A percentile compares a stretch with the other conserved stretches of the same genome.
These are phyloP conservation scores for Pseudovirgaria hyperparasitica DNA, from an alignment of 2,329 filamentous ascomycete species.

Conservation along the genomic window DNA sequence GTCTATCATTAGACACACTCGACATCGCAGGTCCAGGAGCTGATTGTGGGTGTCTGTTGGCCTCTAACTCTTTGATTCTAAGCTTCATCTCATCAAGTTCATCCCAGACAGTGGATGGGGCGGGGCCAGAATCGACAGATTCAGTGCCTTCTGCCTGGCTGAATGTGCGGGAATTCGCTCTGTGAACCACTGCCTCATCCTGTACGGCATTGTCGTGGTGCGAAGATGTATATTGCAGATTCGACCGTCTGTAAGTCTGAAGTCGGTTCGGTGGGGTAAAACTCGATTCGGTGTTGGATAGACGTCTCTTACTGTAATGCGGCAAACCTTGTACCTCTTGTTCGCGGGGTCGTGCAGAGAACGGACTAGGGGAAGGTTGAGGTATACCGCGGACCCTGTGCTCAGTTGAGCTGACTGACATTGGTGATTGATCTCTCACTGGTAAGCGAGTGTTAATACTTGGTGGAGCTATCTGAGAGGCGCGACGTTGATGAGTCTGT, in stretches of 20 bases:
- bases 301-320: conserved; percentile 14
- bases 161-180: conserved; percentile 3
- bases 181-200: conserved; percentile 15
- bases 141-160: conserved; percentile 44
- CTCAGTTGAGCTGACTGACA: neutral
- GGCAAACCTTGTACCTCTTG: conserved; percentile 20
- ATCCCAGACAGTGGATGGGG: conserved; percentile 92
- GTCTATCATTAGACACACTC: conserved; percentile 65
- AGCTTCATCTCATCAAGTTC: conserved; percentile 93
- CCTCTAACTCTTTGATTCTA: conserved; percentile 76
- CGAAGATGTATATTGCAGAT: conserved; percentile 21
- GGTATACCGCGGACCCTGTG: no score
- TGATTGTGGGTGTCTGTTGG: conserved; percentile 75
- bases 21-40: conserved; percentile 60
- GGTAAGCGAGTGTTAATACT: neutral
- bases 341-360: conserved; percentile 11
- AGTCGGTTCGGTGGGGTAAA: conserved; percentile 21
- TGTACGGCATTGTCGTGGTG: conserved; percentile 17
- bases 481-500: conserved; percentile 1
- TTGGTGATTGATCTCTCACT: neutral
- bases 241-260: conserved; percentile 21
- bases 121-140: conserved; percentile 77
- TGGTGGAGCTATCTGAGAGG: neutral
- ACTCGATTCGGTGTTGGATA: conserved; percentile 18
- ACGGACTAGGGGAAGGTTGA: conserved; percentile 19